Evolutionary conservation across 1,284 basidiomycete species (phyloP), one percentile per base, ranked within the genome.

Genomic region (Ganoderma boninense): DNA sequence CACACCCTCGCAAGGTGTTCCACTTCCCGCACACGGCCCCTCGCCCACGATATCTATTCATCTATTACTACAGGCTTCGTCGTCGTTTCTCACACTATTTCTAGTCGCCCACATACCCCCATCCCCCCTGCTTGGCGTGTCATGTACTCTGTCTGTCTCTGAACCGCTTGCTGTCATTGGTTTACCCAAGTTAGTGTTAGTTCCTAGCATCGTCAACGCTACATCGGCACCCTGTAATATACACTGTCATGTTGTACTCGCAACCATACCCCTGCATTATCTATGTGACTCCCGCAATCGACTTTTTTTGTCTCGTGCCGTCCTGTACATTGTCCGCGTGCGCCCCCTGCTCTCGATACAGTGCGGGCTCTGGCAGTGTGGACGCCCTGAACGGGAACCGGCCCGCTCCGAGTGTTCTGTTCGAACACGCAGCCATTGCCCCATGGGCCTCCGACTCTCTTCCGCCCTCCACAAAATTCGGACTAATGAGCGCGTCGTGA

Each of bases 51-150:
- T 61, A 43, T 61, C 62, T 38, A n/a, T 64, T 14, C 49, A 46
- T 35, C 38, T 20, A 20, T 23, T 62, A 32, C 26, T 26, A 43
- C 32, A 64, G 18, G 62, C 13, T 38, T 62, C 23, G n/a, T 62
- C 42, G 11, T 20, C 11, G 32, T 4, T 62, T 38, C 62, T 38
- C 60, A 32, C 23, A 62, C 60, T 43, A 26, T 43, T 42, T 6
- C 60, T 43, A 16, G 29, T 42, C 6, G 54, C 32, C 26, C 23
- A 42, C 35, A 68, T 64, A 64, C 62, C 67, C 54, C 46, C 59
- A 40, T 32, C 32, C 32, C 32, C 67, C 54, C 44, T 8, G 23
- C 49, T 54, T 54, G 26, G 23, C 23, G 49, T 13, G 49, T 54
- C 11, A 13, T 52, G 49, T 52, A 23, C n/a, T 23, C 13, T 54